These are phyloP conservation scores for Ambrosia artemisiifolia DNA, from an alignment of 129 eudicot species.

Conservation along the genomic window DNA sequence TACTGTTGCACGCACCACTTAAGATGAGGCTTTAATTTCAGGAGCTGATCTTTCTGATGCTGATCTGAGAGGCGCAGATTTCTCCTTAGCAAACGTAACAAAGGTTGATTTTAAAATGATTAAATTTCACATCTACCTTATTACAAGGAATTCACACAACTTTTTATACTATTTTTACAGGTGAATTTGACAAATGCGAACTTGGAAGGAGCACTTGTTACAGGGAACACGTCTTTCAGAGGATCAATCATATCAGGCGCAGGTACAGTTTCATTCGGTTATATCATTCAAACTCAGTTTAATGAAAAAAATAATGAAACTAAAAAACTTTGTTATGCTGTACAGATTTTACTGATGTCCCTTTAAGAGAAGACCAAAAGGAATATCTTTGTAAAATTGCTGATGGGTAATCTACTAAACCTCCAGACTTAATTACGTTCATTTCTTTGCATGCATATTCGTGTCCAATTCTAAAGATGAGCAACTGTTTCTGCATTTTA, in stretches of 20 bases:
- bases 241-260: slow-evolving; percentile 87
- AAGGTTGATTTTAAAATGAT: slow-evolving; percentile 41
- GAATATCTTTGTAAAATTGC: slow-evolving; percentile 86
- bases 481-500: slow-evolving; percentile 13
- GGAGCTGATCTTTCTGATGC: slow-evolving; percentile 98
- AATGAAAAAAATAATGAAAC: no score
- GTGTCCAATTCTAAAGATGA: slow-evolving; percentile 11
- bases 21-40: slow-evolving; percentile 25
- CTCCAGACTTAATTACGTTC: background rate
- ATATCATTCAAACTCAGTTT: background rate
- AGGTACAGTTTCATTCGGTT: slow-evolving; percentile 35
- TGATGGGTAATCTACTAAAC: slow-evolving; percentile 53
- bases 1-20: background rate
- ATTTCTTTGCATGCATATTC: background rate
- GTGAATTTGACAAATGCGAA: slow-evolving; percentile 85
- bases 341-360: slow-evolving; percentile 90
- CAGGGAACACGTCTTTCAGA: slow-evolving; percentile 93
- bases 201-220: slow-evolving; percentile 92
- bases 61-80: slow-evolving; percentile 97
- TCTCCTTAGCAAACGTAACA: slow-evolving; percentile 86
- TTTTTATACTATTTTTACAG: slow-evolving; percentile 26
- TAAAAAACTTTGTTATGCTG: background rate
- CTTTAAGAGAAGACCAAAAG: slow-evolving; percentile 86
- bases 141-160: background rate
- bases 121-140: background rate